Percentiles rank a stretch among this genome's conserved stretches.
Evolutionary conservation across 2,329 filamentous ascomycete species (phyloP).

Genomic region (Monosporascus sp.): DNA sequence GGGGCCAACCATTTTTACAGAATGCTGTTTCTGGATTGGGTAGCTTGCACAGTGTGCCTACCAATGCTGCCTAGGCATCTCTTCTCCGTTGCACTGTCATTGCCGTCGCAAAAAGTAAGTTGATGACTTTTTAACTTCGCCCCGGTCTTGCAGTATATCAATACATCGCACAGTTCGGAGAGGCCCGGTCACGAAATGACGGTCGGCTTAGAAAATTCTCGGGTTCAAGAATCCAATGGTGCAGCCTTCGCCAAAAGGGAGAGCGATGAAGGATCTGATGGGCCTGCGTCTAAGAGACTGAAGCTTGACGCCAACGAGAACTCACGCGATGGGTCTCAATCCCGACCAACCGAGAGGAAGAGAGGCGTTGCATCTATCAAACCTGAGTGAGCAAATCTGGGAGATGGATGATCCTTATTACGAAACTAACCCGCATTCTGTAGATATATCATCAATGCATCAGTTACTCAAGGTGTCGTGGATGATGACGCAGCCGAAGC

Average conservation of each 20-base stretch:
- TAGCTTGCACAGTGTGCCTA: too few relatives aligned
- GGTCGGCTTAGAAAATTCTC: slow-evolving; percentile 1
- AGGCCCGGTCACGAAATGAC: not conserved
- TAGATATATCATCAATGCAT: slow-evolving; percentile 27
- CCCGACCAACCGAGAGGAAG: slow-evolving; percentile 13
- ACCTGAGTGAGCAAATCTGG: slow-evolving; percentile 27
- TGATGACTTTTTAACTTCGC: too few relatives aligned
- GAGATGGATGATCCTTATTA: not conserved
- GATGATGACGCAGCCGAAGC: slow-evolving; percentile 59
- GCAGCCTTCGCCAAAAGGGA: slow-evolving; percentile 15
- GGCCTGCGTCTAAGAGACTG: slow-evolving; percentile 52
- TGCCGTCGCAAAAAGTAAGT: too few relatives aligned
- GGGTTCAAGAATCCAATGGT: slow-evolving; percentile 6
- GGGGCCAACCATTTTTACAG: too few relatives aligned
- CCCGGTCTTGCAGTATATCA: not conserved
- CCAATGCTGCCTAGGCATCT: too few relatives aligned
- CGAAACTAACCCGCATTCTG: not conserved
- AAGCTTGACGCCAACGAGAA: slow-evolving; percentile 40
- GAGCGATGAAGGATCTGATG: slow-evolving; percentile 26
- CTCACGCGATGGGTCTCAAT: slow-evolving; percentile 5
- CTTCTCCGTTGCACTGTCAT: too few relatives aligned
- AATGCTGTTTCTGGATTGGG: too few relatives aligned
- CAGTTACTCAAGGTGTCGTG: slow-evolving; percentile 24
- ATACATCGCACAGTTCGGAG: not conserved
- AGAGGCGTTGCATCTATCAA: slow-evolving; percentile 30